Percentiles rank a stretch among this genome's conserved stretches.
Conservation (phyloP, 306 rosid species). For the Ochetophila trinervis region DNA sequence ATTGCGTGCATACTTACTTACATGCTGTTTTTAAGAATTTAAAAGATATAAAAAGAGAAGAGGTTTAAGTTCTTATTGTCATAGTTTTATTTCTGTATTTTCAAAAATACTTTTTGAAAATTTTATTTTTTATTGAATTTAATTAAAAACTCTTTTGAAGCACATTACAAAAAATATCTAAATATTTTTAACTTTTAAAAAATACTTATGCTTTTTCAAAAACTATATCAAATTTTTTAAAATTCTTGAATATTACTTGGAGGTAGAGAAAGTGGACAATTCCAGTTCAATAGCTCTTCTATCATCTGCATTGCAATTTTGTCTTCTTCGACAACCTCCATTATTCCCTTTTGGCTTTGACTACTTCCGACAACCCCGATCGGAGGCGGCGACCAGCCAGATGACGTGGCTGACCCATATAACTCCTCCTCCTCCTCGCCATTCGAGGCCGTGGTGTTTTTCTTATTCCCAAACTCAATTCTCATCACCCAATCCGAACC, state of each 20-base stretch:
- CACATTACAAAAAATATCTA: too few species aligned
- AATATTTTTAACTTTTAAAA: too few species aligned
- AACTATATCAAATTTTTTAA: too few species aligned
- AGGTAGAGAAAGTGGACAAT: conserved; percentile 37
- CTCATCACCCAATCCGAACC: conserved; percentile 91
- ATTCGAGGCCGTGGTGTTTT: neutral
- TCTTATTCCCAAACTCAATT: conserved; percentile 73
- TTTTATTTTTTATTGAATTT: too few species aligned
- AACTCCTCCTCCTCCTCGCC: neutral
- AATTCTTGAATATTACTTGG: conserved; percentile 24
- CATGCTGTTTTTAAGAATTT: too few species aligned
- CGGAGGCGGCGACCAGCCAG: neutral
- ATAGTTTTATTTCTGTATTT: too few species aligned
- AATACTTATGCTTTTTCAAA: too few species aligned
- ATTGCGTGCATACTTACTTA: too few species aligned
- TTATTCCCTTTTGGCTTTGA: neutral
- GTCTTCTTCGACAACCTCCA: conserved; percentile 52
- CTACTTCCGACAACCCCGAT: conserved; percentile 1
- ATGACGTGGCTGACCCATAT: neutral
- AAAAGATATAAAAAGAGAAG: too few species aligned
- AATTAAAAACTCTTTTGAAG: too few species aligned
- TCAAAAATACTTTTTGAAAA: too few species aligned
- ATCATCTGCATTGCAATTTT: conserved; percentile 88
- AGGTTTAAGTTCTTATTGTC: too few species aligned
- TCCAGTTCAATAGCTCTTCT: conserved; percentile 91